These are phyloP conservation scores for Leptomonas pyrrhocoris DNA, from an alignment of 208 protist species.

Conservation along the genomic window DNA sequence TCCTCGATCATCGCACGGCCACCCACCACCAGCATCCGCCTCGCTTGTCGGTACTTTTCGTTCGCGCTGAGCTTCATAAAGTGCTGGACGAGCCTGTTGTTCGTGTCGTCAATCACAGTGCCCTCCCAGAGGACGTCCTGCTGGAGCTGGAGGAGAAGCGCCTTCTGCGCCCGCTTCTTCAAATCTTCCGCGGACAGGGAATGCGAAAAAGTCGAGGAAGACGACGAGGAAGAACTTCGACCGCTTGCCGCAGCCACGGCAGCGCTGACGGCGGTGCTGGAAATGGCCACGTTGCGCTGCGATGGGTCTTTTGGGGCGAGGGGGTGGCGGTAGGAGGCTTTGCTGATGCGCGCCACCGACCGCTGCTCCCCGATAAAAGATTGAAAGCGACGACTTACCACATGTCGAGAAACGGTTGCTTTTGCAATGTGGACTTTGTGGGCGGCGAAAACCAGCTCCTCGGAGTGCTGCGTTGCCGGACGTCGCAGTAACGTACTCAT, in stretches of 20 bases:
- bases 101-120: constrained; percentile 73
- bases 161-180: constrained; percentile 71
- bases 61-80: constrained; percentile 75
- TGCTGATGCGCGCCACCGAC: constrained; percentile 48
- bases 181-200: constrained; percentile 57
- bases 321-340: constrained; percentile 64
- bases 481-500: constrained; percentile 9
- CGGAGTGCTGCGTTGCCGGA: not conserved
- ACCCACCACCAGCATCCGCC: constrained; percentile 74
- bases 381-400: constrained; percentile 34
- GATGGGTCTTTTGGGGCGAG: constrained; percentile 77
- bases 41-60: constrained; percentile 79
- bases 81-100: constrained; percentile 78
- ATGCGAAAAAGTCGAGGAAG: not conserved
- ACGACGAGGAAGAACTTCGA: not conserved
- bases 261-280: constrained; percentile 30
- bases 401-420: not conserved
- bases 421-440: not conserved
- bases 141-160: constrained; percentile 73
- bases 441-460: not conserved
- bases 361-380: constrained; percentile 61
- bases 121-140: constrained; percentile 89
- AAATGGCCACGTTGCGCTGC: constrained; percentile 73
- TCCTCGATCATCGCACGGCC: constrained; percentile 85
- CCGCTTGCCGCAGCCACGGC: constrained; percentile 21